A percentile compares a stretch with the other conserved stretches of the same genome.
Evolutionary conservation across 2,329 filamentous ascomycete species (phyloP).

Genomic region (Aspergillus chevalieri): DNA sequence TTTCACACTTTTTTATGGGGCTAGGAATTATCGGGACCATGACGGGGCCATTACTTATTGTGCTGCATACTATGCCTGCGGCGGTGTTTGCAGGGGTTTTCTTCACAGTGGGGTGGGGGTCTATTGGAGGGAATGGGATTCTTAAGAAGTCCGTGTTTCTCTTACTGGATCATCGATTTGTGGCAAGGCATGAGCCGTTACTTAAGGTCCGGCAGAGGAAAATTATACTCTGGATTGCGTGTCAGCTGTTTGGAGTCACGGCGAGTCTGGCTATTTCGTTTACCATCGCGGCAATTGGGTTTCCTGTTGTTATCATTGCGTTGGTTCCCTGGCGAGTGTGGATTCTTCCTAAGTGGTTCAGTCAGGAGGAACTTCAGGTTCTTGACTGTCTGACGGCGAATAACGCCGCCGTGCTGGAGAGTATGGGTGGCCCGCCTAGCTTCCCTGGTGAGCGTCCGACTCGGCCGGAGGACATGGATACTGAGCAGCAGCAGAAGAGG

Average conservation of each 20-base stretch:
- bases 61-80: constrained; percentile 69
- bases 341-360: constrained; percentile 48
- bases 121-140: constrained; percentile 66
- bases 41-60: constrained; percentile 63
- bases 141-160: constrained; percentile 65
- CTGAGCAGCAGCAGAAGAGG: not conserved
- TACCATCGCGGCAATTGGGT: constrained; percentile 54
- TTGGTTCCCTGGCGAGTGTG: constrained; percentile 51
- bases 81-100: constrained; percentile 71
- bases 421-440: constrained; percentile 45
- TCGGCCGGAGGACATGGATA: constrained; percentile 8
- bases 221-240: constrained; percentile 46
- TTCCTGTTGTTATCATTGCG: constrained; percentile 52
- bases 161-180: constrained; percentile 54
- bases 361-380: constrained; percentile 41
- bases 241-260: constrained; percentile 48
- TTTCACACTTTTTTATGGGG: constrained; percentile 70
- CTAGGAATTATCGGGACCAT: constrained; percentile 70
- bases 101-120: constrained; percentile 74
- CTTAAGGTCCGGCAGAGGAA: constrained; percentile 39
- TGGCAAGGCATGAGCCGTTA: constrained; percentile 45
- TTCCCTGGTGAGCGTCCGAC: constrained; percentile 24
- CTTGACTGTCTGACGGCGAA: constrained; percentile 52
- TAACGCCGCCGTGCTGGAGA: constrained; percentile 48
- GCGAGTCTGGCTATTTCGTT: constrained; percentile 54